Percentiles rank a stretch among this genome's conserved stretches.
Conservation (phyloP, 768 basidiomycete species). For the Inosperma sp. region DNA sequence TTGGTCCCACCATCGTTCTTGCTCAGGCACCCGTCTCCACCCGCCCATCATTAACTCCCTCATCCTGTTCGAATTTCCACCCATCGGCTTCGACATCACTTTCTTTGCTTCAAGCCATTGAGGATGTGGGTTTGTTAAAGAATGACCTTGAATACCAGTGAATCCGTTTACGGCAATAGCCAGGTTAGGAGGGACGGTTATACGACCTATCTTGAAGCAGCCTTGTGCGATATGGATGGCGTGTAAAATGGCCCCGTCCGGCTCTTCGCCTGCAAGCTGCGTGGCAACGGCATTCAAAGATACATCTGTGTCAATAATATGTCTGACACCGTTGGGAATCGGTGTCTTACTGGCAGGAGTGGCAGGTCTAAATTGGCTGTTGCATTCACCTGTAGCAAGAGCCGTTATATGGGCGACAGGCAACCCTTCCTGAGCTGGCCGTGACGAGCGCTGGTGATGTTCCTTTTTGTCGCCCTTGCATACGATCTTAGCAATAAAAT, state of each 20-base stretch:
- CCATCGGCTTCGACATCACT: slow-evolving; percentile 28
- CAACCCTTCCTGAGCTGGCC: neutral
- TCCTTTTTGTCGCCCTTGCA: slow-evolving; percentile 42
- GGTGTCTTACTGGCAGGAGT: slow-evolving; percentile 20
- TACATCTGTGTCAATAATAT: slow-evolving; percentile 19
- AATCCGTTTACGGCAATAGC: slow-evolving; percentile 60
- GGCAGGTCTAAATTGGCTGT: slow-evolving; percentile 22
- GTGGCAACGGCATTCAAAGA: slow-evolving; percentile 34
- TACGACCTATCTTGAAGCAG: slow-evolving; percentile 67
- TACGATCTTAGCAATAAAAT: slow-evolving; percentile 59
- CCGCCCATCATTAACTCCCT: slow-evolving; percentile 48
- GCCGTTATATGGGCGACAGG: slow-evolving; percentile 17
- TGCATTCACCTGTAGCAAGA: slow-evolving; percentile 36
- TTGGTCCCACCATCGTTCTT: slow-evolving; percentile 64
- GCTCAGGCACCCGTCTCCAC: slow-evolving; percentile 58
- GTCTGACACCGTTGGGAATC: slow-evolving; percentile 7
- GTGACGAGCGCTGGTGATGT: slow-evolving; percentile 1
- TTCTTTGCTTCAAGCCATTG: slow-evolving; percentile 42
- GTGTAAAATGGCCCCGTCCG: slow-evolving; percentile 56
- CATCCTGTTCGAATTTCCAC: slow-evolving; percentile 37
- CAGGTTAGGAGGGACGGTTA: slow-evolving; percentile 68
- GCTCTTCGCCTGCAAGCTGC: slow-evolving; percentile 34
- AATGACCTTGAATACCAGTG: slow-evolving; percentile 34
- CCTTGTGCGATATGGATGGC: slow-evolving; percentile 59
- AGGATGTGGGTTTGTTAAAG: slow-evolving; percentile 42